Base-by-base conservation (phyloP, 192 early-diverging fungal genomes). In the Backusella macrospora region DNA sequence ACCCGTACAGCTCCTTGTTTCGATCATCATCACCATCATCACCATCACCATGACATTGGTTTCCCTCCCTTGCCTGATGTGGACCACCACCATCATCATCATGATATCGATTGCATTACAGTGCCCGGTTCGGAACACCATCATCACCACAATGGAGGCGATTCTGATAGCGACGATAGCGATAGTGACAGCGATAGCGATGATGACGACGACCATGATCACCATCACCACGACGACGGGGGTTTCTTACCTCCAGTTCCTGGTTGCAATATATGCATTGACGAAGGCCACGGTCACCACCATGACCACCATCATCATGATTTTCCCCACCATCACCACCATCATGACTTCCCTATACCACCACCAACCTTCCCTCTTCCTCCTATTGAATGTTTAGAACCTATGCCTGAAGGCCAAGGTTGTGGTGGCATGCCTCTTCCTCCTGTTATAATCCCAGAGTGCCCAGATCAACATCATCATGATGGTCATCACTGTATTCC, bases 1-100 rank as follows among this genome's bases (percentile, higher is more conserved):
- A 26, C 43, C 13, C 9, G 26, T 7, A 14, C 67, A 45, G 67
- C 67, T 46, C 67, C 67, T 47, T 68, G 67, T 39, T 18, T 18
- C 12, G 38, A 43, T 9, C 38, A 43, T 12, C 38, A 40, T 9
- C 38, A 40, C 47, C 38, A 40, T 12, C 39, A 66, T 12, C 9
- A 23, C 13, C 9, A 21, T 4, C 38, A 37, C 9, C 64, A 65
- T 65, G 38, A n/a, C 0, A 39, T 38, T 43, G 65, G 38, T 10
- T 6, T 65, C 7, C 14, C 7, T 65, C 34, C 14, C 34, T 6
- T 38, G 7, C 34, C 63, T 9, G 37, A 65, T 10, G 6, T 21
- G 5, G 40, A 13, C 10, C 10, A 29, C 0, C 10, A 40, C 39
- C 39, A 43, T 38, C 38, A 40, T 4, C 64, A 66, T 16, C 37